Conservation (phyloP, 2,329 filamentous ascomycete species). For the Juglanconis oblonga region DNA sequence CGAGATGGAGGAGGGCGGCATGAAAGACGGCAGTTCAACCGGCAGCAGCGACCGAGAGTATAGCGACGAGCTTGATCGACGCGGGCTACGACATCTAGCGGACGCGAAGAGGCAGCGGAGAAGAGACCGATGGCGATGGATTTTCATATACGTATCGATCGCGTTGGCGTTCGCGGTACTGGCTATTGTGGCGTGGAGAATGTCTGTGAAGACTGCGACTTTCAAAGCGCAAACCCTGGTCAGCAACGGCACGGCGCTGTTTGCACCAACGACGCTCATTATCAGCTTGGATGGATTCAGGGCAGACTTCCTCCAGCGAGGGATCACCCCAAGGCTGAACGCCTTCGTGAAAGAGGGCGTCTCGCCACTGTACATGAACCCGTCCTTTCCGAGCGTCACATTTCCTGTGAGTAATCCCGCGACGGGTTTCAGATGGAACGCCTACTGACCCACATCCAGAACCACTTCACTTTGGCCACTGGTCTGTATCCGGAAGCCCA, state of each 20-base stretch:
- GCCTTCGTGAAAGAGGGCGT: slow-evolving; percentile 78
- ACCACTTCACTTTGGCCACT: slow-evolving; percentile 91
- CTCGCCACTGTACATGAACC: slow-evolving; percentile 87
- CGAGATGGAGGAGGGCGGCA: slow-evolving; percentile 81
- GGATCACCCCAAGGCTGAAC: slow-evolving; percentile 78
- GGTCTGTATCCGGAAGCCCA: slow-evolving; percentile 91
- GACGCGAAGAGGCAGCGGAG: slow-evolving; percentile 47
- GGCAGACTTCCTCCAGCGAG: slow-evolving; percentile 84
- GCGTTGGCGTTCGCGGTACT: slow-evolving; percentile 54
- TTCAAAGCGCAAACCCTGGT: slow-evolving; percentile 34
- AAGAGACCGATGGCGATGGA: slow-evolving; percentile 52
- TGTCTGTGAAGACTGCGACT: slow-evolving; percentile 44
- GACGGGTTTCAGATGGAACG: background rate
- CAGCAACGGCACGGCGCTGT: slow-evolving; percentile 84
- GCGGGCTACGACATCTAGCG: slow-evolving; percentile 45
- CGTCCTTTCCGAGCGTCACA: slow-evolving; percentile 92
- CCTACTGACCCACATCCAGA: slow-evolving; percentile 30
- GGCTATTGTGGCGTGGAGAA: slow-evolving; percentile 56
- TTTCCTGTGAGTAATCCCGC: slow-evolving; percentile 57
- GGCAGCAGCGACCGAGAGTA: slow-evolving; percentile 61
- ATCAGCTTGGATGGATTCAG: slow-evolving; percentile 95
- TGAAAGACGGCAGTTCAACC: slow-evolving; percentile 64
- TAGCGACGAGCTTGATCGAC: slow-evolving; percentile 57
- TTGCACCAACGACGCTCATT: slow-evolving; percentile 87
- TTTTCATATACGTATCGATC: slow-evolving; percentile 51